These are phyloP conservation scores for Orobanche coerulescens DNA, from an alignment of 257 asterid genomes.

Conservation along the genomic window DNA sequence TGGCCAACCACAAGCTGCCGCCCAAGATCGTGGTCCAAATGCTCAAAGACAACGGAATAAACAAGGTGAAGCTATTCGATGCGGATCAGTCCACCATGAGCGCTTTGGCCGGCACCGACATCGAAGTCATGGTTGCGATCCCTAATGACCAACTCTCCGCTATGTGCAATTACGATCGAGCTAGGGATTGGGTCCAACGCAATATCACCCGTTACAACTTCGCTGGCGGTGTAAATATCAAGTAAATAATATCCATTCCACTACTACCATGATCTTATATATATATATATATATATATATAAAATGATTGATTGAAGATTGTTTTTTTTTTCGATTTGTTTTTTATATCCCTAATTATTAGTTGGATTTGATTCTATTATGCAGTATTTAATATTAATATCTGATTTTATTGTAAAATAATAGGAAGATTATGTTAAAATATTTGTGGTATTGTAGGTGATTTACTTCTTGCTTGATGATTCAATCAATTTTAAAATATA, in stretches of 20 bases:
- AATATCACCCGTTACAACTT: conserved; percentile 53
- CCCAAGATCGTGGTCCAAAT: conserved; percentile 57
- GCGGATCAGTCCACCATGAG: conserved; percentile 57
- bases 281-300: too few species aligned
- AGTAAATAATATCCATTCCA: conserved; percentile 35
- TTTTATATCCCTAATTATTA: too few species aligned
- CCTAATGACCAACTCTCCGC: conserved; percentile 64
- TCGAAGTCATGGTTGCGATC: conserved; percentile 76
- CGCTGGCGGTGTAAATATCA: conserved; percentile 68
- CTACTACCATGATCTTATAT: too few species aligned
- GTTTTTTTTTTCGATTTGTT: too few species aligned
- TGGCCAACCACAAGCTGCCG: conserved; percentile 62
- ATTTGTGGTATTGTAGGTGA: too few species aligned
- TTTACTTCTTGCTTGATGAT: too few species aligned
- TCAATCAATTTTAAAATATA: too few species aligned
- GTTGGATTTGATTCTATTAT: too few species aligned
- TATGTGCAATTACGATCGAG: conserved; percentile 46
- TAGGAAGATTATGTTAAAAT: too few species aligned
- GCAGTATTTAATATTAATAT: too few species aligned
- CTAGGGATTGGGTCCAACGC: conserved; percentile 60
- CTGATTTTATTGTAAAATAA: too few species aligned
- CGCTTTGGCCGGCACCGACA: conserved; percentile 55
- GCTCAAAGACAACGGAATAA: conserved; percentile 53
- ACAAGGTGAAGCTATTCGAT: conserved; percentile 65
- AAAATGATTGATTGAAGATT: too few species aligned